Base-by-base conservation (phyloP, 2,329 filamentous ascomycete species). In the Paecilomyces fulvus region DNA sequence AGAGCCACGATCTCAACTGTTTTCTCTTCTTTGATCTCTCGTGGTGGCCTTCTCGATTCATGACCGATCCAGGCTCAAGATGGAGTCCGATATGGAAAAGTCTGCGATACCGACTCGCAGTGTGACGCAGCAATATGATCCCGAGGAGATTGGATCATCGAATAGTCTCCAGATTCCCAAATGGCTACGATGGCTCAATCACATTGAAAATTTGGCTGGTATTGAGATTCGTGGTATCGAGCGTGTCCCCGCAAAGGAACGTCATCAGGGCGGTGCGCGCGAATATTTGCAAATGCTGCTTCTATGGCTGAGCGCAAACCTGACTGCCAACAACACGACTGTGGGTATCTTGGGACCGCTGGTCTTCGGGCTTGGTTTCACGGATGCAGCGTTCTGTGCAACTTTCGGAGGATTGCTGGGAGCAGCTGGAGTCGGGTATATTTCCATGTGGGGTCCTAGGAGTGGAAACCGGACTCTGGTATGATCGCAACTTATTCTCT, bases 391-490 rank as follows among this genome's bases (percentile, higher is more conserved):
- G 14, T 57, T 73, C 3, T 73, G 71, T 56, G 72, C 67, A 2
- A 58, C 74, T 8, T 70, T 75, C 54, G 74, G 73, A 1, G 68
- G 65, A 8, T 52, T 74, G 8, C 50, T 72, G 9, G 73, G 73
- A 11, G 58, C 64, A 28, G 53, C 64, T n/a, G 63, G 65, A 0
- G 68, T 71, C 23, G 73, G 70, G 4, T 76, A 75, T 59, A 75
- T 75, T 64, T 70, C 69, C 53, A 75, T 66, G 14, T 77, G 68
- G 67, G 75, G 74, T 11, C 70, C 74, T 1, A 56, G 56, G 51
- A 76, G 73, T 58, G 75, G 75, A 17, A 73, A 73, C 60, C 66
- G 74, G 53, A 77, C 73, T 28, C 65, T 77, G 68, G 74, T 75
- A 64, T 57, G 61, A 25, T 23, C 20, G 3, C 48, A 14, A 17